Base-by-base conservation (phyloP, 345 rosid species). In the Ceriops tagal region DNA sequence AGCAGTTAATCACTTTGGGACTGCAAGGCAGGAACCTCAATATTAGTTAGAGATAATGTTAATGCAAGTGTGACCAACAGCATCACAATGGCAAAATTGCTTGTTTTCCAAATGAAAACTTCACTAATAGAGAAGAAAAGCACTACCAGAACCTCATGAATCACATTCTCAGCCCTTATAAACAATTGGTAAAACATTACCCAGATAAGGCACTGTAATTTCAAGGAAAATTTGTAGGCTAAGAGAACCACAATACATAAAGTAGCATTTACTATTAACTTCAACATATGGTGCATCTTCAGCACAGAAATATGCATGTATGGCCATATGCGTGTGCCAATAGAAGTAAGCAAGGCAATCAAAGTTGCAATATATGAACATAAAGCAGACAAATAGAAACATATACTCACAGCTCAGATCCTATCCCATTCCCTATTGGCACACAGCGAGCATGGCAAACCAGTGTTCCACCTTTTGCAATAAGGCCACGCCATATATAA, bases 1-100 rank as follows among this genome's bases (percentile, higher is more conserved):
- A 92, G 81, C 99, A 95, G 72, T 95, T 92, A 65, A 95, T 79
- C 60, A 87, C 86, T 77, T 82, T 89, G 62, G 99, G 99, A 71
- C 97, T 95, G 84, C 71, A 77, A 58, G 77, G 78, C 35, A 72
- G 62, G 35, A 62, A 68, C n/a, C 28, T 63, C 69, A 30, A 43
- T 22, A 52, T 60, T 57, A 64, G 67, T 28, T 13, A 53, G 35
- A 31, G 32, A 70, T 5, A 20, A 51, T 51, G 26, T 5, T 15
- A 49, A 16, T 65, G 20, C 31, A 58, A 43, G 59, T n/a, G n/a
- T 13, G 49, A 13, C 65, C 47, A 30, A 8, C 43, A 20, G 24
- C 9, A 30, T 46, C 24, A 55, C 31, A 58, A 27, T 21, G 34
- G 39, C 16, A 43, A 1, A 43, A 43, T 13, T 43, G 49, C 49